These are phyloP conservation scores for Penicillium sp. DNA, from an alignment of 2,329 filamentous ascomycete genomes.

Conservation along the genomic window DNA sequence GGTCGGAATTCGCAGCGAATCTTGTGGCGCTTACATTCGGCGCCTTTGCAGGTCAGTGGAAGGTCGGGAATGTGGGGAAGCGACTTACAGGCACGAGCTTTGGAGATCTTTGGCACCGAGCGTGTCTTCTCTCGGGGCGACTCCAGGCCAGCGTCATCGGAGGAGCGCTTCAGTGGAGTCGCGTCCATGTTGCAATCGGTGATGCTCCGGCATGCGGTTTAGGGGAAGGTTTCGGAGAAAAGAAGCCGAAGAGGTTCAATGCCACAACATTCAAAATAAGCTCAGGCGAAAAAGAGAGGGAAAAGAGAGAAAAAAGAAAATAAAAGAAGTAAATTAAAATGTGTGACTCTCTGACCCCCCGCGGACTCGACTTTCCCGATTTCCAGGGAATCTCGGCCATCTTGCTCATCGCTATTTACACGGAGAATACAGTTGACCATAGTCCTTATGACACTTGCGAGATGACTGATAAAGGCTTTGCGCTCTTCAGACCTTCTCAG, in stretches of 20 bases:
- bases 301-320: background rate
- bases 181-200: conserved; percentile 24
- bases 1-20: conserved; percentile 56
- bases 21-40: conserved; percentile 57
- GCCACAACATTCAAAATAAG: no score
- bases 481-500: no score
- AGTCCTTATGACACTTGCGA: no score
- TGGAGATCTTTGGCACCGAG: conserved; percentile 40
- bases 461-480: no score
- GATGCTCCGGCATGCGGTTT: conserved; percentile 25
- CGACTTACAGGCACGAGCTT: conserved; percentile 43
- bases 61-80: conserved; percentile 7
- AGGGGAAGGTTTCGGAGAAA: conserved; percentile 20
- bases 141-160: conserved; percentile 37
- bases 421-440: no score
- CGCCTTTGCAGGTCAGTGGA: conserved; percentile 31
- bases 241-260: conserved; percentile 2
- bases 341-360: conserved; percentile 2
- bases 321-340: background rate
- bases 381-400: background rate
- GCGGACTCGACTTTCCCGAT: conserved; percentile 3
- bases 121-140: conserved; percentile 27
- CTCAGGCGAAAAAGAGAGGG: background rate
- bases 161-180: conserved; percentile 39
- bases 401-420: background rate